A percentile compares a stretch with the other conserved stretches of the same genome.
Evolutionary conservation across 331 rosid species (phyloP).

Genomic region (Saraca asoca): DNA sequence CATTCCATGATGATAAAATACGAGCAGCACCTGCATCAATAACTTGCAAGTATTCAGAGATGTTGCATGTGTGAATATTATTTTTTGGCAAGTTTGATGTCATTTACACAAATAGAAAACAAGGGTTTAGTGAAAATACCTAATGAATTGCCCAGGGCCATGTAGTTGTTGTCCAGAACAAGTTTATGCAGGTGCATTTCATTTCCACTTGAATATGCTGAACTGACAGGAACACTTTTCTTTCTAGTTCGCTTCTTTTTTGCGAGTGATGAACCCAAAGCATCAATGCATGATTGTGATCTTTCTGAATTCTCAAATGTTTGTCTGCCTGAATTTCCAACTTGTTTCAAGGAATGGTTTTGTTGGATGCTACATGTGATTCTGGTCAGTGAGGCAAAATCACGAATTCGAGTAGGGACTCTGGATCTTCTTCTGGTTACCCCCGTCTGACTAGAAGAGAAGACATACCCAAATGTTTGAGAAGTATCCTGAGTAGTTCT

Average conservation of each 20-base stretch:
- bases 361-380: too few relatives aligned
- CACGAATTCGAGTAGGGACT: slow-evolving; percentile 26
- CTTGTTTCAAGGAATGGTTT: slow-evolving; percentile 25
- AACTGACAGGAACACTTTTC: slow-evolving; percentile 36
- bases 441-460: slow-evolving; percentile 36
- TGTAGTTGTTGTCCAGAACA: slow-evolving; percentile 39
- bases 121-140: slow-evolving; percentile 49
- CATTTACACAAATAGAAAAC: neutral
- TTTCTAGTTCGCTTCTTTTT: slow-evolving; percentile 59
- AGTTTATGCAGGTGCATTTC: slow-evolving; percentile 36
- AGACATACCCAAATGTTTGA: slow-evolving; percentile 27
- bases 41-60: slow-evolving; percentile 28
- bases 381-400: too few relatives aligned
- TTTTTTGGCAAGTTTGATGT: slow-evolving; percentile 22
- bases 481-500: slow-evolving; percentile 12
- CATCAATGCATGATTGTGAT: slow-evolving; percentile 46
- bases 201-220: slow-evolving; percentile 41
- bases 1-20: slow-evolving; percentile 30
- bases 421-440: slow-evolving; percentile 45
- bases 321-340: slow-evolving; percentile 30
- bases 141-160: slow-evolving; percentile 37
- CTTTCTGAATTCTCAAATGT: slow-evolving; percentile 37
- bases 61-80: slow-evolving; percentile 20
- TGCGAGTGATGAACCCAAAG: slow-evolving; percentile 44
- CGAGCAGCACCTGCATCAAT: slow-evolving; percentile 48